phyloP scores from a whole-genome alignment of 352 stramenopile genomes.

The Globisporangium nunn region DNA sequence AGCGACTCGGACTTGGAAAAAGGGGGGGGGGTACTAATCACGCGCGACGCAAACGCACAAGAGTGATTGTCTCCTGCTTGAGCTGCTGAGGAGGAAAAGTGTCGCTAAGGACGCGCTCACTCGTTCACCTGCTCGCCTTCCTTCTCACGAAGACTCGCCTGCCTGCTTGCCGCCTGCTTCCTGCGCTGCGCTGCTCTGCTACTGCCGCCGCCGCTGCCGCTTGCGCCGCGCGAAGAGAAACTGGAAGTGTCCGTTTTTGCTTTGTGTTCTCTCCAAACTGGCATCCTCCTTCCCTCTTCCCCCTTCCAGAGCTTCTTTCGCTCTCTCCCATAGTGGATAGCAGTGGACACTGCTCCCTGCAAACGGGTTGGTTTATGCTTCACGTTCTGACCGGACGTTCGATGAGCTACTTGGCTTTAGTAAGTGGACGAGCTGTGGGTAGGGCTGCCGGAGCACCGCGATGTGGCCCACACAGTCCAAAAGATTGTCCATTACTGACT shows the following conservation, averaged over 20 bases:
- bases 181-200: too few relatives aligned
- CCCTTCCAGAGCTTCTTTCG: neutral
- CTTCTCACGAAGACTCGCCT: neutral
- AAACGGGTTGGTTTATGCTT: neutral
- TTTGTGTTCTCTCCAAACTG: neutral
- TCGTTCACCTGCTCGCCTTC: neutral
- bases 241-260: slow-evolving; percentile 30
- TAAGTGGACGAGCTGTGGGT: too few relatives aligned
- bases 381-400: neutral
- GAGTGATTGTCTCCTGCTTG: slow-evolving; percentile 1
- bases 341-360: neutral
- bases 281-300: neutral
- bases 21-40: neutral
- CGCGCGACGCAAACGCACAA: neutral
- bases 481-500: too few relatives aligned
- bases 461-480: too few relatives aligned
- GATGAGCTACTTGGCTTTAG: too few relatives aligned
- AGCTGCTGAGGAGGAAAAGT: neutral
- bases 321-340: neutral
- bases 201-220: neutral
- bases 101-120: neutral
- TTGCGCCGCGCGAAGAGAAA: slow-evolving; percentile 52
- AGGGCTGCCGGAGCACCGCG: too few relatives aligned
- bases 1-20: too few relatives aligned
- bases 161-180: neutral